phyloP scores from a whole-genome alignment of 2,329 filamentous ascomycete genomes.

The Cercospora berteroae region DNA sequence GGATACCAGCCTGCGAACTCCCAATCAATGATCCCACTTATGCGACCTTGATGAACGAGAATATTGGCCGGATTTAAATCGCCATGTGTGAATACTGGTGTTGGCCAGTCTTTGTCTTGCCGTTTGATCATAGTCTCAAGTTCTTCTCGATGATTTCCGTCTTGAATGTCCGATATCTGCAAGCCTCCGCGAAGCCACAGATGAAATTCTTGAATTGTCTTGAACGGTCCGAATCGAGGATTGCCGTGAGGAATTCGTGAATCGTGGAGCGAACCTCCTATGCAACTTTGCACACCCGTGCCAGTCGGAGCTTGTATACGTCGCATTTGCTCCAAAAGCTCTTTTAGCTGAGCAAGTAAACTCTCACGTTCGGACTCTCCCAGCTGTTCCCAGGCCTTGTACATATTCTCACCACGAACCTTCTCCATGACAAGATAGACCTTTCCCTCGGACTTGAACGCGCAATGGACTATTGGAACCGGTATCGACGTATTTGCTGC shows the following conservation, averaged over 20 bases:
- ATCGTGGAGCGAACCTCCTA: background rate
- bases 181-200: background rate
- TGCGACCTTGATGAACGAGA: background rate
- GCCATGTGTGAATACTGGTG: background rate
- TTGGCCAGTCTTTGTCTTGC: background rate
- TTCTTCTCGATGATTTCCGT: background rate
- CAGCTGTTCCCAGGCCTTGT: background rate
- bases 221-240: background rate
- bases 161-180: background rate
- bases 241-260: background rate
- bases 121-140: background rate
- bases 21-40: slow-evolving; percentile 46
- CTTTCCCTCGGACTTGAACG: background rate
- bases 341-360: background rate
- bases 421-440: slow-evolving; percentile 5
- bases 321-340: background rate
- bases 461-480: background rate
- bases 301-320: background rate
- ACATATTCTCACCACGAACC: background rate
- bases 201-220: background rate
- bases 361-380: background rate
- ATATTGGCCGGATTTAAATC: background rate
- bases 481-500: background rate
- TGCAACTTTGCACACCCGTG: background rate
- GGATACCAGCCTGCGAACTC: slow-evolving; percentile 50